Evolutionary conservation across 345 rosid species (phyloP).

Genomic region (Stellera chamaejasme): DNA sequence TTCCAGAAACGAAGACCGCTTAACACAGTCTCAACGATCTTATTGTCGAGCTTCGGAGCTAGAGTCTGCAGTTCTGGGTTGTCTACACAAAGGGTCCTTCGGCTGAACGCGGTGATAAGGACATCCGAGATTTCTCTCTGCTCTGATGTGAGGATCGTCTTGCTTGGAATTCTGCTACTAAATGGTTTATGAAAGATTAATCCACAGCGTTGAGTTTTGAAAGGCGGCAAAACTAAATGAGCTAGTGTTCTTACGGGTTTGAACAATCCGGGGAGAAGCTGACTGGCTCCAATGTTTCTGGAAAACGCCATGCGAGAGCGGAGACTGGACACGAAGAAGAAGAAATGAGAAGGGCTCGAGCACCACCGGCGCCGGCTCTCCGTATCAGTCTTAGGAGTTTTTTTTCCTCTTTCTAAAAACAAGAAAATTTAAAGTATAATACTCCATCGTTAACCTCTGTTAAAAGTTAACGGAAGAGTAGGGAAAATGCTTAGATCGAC

Average conservation of each 20-base stretch:
- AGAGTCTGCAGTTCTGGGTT: constrained; percentile 42
- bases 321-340: too few species aligned
- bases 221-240: neutral
- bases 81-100: constrained; percentile 31
- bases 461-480: too few species aligned
- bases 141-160: constrained; percentile 20
- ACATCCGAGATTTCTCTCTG: constrained; percentile 22
- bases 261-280: constrained; percentile 14
- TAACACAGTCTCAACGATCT: constrained; percentile 60
- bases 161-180: constrained; percentile 15
- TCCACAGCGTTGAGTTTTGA: neutral
- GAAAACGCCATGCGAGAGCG: constrained; percentile 13
- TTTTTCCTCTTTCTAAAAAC: too few species aligned
- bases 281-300: constrained; percentile 8
- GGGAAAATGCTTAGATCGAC: too few species aligned
- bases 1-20: constrained; percentile 49
- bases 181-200: constrained; percentile 14
- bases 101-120: constrained; percentile 49
- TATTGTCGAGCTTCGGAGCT: constrained; percentile 43
- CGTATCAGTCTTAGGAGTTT: too few species aligned
- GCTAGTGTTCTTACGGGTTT: constrained; percentile 1
- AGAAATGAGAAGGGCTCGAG: too few species aligned
- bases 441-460: too few species aligned
- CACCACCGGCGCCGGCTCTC: too few species aligned
- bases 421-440: too few species aligned